Percentiles rank a stretch among this genome's conserved stretches.
phyloP scores from a whole-genome alignment of 257 asterid genomes.

The Plectranthus barbatus region DNA sequence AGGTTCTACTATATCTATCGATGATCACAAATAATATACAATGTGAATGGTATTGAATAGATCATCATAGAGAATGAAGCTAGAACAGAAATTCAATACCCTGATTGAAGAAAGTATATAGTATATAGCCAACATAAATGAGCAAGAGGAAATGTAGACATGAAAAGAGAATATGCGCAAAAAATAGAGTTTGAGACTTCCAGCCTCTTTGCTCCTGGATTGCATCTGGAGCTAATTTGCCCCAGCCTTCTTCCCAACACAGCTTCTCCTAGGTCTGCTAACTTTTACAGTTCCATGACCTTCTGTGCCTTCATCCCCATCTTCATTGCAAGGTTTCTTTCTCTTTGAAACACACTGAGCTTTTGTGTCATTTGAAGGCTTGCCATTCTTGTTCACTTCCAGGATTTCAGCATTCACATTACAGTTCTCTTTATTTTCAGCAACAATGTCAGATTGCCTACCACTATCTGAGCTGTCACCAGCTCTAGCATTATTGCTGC shows the following conservation, averaged over 20 bases:
- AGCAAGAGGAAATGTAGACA: background rate
- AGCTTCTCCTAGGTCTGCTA: constrained; percentile 14
- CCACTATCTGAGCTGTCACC: background rate
- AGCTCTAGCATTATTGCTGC: background rate
- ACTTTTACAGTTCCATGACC: background rate
- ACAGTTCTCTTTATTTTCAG: constrained; percentile 29
- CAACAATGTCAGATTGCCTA: constrained; percentile 8
- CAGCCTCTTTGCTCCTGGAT: background rate
- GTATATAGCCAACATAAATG: background rate
- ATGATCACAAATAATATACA: too few relatives aligned
- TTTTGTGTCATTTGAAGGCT: constrained; percentile 6
- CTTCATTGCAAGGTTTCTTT: constrained; percentile 15
- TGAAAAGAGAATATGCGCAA: background rate
- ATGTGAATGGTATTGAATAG: background rate
- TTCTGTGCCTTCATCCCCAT: background rate
- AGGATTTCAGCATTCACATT: constrained; percentile 18
- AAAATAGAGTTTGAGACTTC: background rate
- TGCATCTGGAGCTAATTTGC: background rate
- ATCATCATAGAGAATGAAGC: background rate
- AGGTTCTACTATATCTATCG: too few relatives aligned
- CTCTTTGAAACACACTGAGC: constrained; percentile 17
- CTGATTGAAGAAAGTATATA: background rate
- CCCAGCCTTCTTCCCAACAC: constrained; percentile 8
- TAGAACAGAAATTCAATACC: background rate
- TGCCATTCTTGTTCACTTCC: constrained; percentile 18